These are phyloP conservation scores for Conticribra guillardii DNA, from an alignment of 108 stramenopile genomes.

Conservation along the genomic window DNA sequence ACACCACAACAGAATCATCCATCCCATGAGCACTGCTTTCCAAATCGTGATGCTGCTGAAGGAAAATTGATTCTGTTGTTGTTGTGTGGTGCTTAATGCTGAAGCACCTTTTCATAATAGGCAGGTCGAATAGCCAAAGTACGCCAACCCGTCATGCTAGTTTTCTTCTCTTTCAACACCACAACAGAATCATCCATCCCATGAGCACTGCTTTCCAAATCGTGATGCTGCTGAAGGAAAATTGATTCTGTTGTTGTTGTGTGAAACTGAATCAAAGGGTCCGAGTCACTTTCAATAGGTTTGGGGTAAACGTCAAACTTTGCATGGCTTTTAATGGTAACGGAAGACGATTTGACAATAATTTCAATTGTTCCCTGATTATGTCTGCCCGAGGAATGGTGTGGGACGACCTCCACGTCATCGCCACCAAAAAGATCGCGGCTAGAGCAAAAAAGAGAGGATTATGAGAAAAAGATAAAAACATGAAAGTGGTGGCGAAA, in stretches of 20 bases:
- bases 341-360: slow-evolving; percentile 63
- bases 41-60: no score
- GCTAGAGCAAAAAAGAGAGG: slow-evolving; percentile 1
- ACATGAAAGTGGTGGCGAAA: neutral
- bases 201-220: no score
- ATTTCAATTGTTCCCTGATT: slow-evolving; percentile 80
- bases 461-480: slow-evolving; percentile 9
- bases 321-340: slow-evolving; percentile 86
- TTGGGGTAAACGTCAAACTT: slow-evolving; percentile 86
- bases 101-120: slow-evolving; percentile 69
- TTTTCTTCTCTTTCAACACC: slow-evolving; percentile 73
- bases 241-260: slow-evolving; percentile 90
- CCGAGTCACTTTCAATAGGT: slow-evolving; percentile 64
- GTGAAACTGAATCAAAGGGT: slow-evolving; percentile 85
- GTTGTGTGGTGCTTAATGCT: slow-evolving; percentile 89
- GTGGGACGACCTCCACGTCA: slow-evolving; percentile 84
- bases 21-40: slow-evolving; percentile 39
- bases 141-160: slow-evolving; percentile 78
- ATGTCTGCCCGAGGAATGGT: slow-evolving; percentile 49
- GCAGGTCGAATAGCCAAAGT: slow-evolving; percentile 85
- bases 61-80: slow-evolving; percentile 79
- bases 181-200: slow-evolving; percentile 32
- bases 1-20: slow-evolving; percentile 40
- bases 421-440: slow-evolving; percentile 88
- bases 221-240: slow-evolving; percentile 70